Conservation (phyloP, 805 yeast genomes). For the Nakazawaea peltata region DNA sequence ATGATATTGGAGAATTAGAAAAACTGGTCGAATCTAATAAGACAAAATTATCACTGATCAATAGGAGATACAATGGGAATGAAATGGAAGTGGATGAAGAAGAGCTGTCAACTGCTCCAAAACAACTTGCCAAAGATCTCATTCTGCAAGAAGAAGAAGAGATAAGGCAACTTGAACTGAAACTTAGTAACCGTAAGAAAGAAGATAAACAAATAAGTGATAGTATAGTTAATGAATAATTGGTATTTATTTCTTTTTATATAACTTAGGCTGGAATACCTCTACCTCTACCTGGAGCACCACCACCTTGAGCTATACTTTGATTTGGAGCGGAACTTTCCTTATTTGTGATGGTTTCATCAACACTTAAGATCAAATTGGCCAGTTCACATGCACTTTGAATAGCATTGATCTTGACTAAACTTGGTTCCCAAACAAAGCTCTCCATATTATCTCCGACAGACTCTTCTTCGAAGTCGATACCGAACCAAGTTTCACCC, state of each 20-base stretch:
- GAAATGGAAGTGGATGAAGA: background rate
- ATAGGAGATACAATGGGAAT: slow-evolving; percentile 15
- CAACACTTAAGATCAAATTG: slow-evolving; percentile 84
- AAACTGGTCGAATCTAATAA: slow-evolving; percentile 34
- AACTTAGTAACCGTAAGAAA: slow-evolving; percentile 18
- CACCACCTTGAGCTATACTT: slow-evolving; percentile 37
- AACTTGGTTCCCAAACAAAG: slow-evolving; percentile 97
- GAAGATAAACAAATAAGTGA: slow-evolving; percentile 4
- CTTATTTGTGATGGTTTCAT: slow-evolving; percentile 80
- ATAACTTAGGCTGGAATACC: slow-evolving; percentile 54
- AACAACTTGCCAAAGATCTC: slow-evolving; percentile 31
- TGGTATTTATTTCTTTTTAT: too few relatives aligned
- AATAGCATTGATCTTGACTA: slow-evolving; percentile 89
- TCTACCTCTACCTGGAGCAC: slow-evolving; percentile 53
- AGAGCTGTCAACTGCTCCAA: slow-evolving; percentile 12
- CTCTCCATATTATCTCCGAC: slow-evolving; percentile 78
- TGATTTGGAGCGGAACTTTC: slow-evolving; percentile 49
- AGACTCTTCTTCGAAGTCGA: slow-evolving; percentile 79
- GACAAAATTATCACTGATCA: slow-evolving; percentile 28
- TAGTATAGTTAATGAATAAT: slow-evolving; percentile 1
- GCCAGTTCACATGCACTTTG: slow-evolving; percentile 97
- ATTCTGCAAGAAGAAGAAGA: slow-evolving; percentile 39
- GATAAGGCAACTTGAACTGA: slow-evolving; percentile 31
- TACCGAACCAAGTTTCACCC: slow-evolving; percentile 88
- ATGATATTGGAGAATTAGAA: slow-evolving; percentile 35